Base-by-base conservation (phyloP, 768 basidiomycete genomes). In the Rhizopogon vulgaris region DNA sequence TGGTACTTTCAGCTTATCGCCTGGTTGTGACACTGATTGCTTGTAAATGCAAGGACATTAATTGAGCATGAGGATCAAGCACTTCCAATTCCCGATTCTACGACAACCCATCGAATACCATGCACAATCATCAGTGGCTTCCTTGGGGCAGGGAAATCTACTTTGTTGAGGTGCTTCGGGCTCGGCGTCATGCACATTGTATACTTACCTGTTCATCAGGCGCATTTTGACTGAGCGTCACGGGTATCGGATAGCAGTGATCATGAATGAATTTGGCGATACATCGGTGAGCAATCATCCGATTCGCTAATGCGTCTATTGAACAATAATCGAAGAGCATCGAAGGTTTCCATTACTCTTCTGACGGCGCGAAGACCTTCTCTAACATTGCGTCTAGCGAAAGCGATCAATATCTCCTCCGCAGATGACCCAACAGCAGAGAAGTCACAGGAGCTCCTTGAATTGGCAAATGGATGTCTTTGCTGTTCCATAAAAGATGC, bases 251-350 rank as follows among this genome's bases (percentile, higher is more conserved):
- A 96, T 99, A 51, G 95, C 95, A 4, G 95, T 99, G 18, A 96
- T 95, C 56, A 94, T 96, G 91, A 96, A 95, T 63, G 93, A 94
- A 69, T 98, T 98, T 64, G 95, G 93, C 8, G 94, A 96, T 64
- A 94, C 94, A 17, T 90, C 91, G 60, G 89, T 90, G 61, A 63
- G 83, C 73, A 36, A 38, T 40, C 38, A 38, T 45, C 36, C 50
- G 36, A n/a, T 30, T 30, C 15, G 34, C 42, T 24, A 32, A 46
- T 34, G 30, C 22, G 8, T 46, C 42, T 55, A 53, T 22, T 50
- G 22, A 43, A 48, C 36, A 59, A 63, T 57, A 46, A 63, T 41
- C 51, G 46, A 60, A 90, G 88, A 95, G 93, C 62, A 96, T 97
- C 51, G 94, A 97, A 82, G 83, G 94, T 94, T 34, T 22, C 46